Conservation (phyloP, 768 basidiomycete genomes). For the Collybia sp. region DNA sequence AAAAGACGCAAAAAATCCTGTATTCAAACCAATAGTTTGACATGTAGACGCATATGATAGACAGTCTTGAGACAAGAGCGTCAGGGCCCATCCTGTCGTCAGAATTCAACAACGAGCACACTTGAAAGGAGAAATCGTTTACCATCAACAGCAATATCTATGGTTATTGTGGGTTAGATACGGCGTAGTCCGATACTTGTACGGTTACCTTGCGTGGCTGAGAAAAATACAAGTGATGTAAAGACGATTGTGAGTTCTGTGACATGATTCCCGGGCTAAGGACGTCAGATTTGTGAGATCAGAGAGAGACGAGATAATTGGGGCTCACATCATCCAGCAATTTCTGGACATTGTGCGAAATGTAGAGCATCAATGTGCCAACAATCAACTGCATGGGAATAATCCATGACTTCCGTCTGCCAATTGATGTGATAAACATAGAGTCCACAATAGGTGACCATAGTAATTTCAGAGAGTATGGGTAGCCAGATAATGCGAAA, state of each 20-base stretch:
- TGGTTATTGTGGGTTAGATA: slow-evolving; percentile 12
- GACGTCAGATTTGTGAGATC: slow-evolving; percentile 7
- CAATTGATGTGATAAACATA: slow-evolving; percentile 72
- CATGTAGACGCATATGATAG: slow-evolving; percentile 96
- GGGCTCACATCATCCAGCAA: slow-evolving; percentile 69
- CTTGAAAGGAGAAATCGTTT: slow-evolving; percentile 19
- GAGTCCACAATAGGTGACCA: slow-evolving; percentile 99
- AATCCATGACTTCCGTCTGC: slow-evolving; percentile 99
- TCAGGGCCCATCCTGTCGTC: slow-evolving; percentile 69
- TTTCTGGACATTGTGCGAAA: slow-evolving; percentile 68
- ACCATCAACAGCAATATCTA: slow-evolving; percentile 98
- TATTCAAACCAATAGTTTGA: slow-evolving; percentile 95
- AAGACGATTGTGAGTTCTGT: slow-evolving; percentile 77
- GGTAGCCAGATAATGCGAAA: slow-evolving; percentile 90
- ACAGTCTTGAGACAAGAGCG: slow-evolving; percentile 86
- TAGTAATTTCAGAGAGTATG: slow-evolving; percentile 93
- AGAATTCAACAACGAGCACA: background rate
- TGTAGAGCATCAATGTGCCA: slow-evolving; percentile 76
- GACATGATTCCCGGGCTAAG: slow-evolving; percentile 79
- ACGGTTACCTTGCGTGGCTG: slow-evolving; percentile 88
- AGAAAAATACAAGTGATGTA: slow-evolving; percentile 87
- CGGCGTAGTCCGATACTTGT: background rate
- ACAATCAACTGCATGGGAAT: slow-evolving; percentile 94
- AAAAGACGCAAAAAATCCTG: slow-evolving; percentile 93
- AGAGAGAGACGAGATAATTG: slow-evolving; percentile 1